Evolutionary conservation across 202 grass and related monocot genomes (phyloP).

Genomic region (Panicum hallii): DNA sequence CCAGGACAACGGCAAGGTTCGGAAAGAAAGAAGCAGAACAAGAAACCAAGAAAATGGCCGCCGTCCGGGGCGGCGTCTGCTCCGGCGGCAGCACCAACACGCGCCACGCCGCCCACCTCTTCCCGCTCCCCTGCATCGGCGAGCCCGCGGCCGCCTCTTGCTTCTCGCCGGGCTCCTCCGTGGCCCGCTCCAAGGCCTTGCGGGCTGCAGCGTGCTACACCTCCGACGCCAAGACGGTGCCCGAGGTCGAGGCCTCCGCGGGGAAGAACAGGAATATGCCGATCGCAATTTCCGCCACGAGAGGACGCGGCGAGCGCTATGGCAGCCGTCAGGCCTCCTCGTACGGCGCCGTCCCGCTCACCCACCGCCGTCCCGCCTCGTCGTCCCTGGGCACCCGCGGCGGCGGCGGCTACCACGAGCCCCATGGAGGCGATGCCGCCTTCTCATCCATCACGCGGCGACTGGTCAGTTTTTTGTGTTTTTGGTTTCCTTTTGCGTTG

Average conservation of each 20-base stretch:
- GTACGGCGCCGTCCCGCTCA: constrained; percentile 54
- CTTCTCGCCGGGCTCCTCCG: constrained; percentile 43
- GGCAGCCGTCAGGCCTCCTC: constrained; percentile 48
- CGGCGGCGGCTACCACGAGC: constrained; percentile 13
- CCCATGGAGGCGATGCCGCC: constrained; percentile 15
- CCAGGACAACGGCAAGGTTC: neutral
- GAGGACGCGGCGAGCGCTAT: constrained; percentile 35
- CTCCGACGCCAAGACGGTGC: constrained; percentile 27
- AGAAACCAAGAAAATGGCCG: constrained; percentile 53
- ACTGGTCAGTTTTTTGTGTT: constrained; percentile 46
- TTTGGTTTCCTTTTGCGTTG: constrained; percentile 3
- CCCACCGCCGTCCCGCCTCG: constrained; percentile 56
- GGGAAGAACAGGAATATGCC: constrained; percentile 71
- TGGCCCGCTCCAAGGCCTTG: constrained; percentile 43
- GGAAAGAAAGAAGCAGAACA: neutral
- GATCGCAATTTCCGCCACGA: constrained; percentile 58
- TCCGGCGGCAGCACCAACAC: constrained; percentile 55
- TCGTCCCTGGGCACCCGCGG: constrained; percentile 65
- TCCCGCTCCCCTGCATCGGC: constrained; percentile 42
- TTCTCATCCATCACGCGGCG: constrained; percentile 52
- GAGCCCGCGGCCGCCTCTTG: constrained; percentile 48
- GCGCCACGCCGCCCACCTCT: constrained; percentile 40
- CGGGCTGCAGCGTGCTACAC: constrained; percentile 47
- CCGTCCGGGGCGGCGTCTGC: constrained; percentile 27
- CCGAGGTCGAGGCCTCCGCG: constrained; percentile 33